Conservation (phyloP, 495 filamentous ascomycete species). For the Neurospora tetrasperma region DNA sequence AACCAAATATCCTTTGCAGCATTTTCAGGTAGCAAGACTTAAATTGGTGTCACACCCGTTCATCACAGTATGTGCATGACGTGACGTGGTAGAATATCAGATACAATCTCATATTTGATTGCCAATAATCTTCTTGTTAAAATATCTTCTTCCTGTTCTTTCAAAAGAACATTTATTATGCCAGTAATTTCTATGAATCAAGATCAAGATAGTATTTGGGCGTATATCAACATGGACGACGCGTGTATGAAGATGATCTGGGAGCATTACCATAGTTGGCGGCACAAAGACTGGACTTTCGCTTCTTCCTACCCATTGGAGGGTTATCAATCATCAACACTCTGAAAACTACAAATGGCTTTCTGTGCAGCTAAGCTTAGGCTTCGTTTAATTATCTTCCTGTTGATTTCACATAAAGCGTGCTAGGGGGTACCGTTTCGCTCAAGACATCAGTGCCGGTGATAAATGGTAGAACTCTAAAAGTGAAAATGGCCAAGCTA, state of each 20-base stretch:
- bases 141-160: no score
- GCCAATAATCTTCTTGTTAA: no score
- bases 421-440: not conserved
- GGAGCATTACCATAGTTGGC: not conserved
- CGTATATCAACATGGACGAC: no score
- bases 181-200: no score
- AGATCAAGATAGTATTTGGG: no score
- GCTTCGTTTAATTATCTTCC: not conserved
- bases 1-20: not conserved
- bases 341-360: not conserved
- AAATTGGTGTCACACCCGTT: not conserved
- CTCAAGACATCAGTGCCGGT: not conserved
- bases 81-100: not conserved
- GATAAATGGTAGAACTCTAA: not conserved
- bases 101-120: not conserved
- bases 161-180: no score
- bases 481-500: no score
- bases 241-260: no score
- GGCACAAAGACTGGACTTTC: not conserved
- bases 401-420: not conserved
- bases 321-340: not conserved
- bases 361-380: not conserved
- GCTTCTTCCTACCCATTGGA: not conserved
- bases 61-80: not conserved
- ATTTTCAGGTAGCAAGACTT: not conserved